Evolutionary conservation across 768 basidiomycete genomes (phyloP).

Genomic region (Naganishia vishniacii): DNA sequence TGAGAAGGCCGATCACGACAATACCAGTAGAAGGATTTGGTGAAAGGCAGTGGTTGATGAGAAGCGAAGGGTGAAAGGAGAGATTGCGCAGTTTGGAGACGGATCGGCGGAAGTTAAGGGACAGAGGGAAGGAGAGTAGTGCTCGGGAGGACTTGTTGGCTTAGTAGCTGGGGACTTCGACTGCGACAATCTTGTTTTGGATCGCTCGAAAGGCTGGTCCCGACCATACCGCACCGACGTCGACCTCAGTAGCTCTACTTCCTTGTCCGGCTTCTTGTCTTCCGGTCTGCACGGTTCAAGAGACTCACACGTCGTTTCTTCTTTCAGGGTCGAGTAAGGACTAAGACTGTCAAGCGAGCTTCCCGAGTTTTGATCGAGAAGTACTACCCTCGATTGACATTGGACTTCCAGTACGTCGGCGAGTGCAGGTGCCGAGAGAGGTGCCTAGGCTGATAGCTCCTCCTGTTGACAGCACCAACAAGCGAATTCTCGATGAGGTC

Average conservation of each 20-base stretch:
- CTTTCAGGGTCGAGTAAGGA: slow-evolving; percentile 90
- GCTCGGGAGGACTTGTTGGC: too few species aligned
- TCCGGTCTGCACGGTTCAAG: not conserved
- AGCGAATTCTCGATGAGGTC: slow-evolving; percentile 73
- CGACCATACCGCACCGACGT: not conserved
- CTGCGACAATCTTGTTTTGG: too few species aligned
- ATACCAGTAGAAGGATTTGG: not conserved
- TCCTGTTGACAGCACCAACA: slow-evolving; percentile 65
- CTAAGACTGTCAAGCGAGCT: slow-evolving; percentile 99
- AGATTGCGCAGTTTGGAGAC: too few species aligned
- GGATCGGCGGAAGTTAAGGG: too few species aligned
- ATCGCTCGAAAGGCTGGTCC: too few species aligned
- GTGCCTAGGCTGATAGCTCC: slow-evolving; percentile 1
- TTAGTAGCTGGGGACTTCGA: too few species aligned
- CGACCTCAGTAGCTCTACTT: not conserved
- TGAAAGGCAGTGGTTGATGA: not conserved
- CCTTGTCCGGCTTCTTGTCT: not conserved
- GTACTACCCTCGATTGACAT: slow-evolving; percentile 98
- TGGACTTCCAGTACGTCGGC: slow-evolving; percentile 73
- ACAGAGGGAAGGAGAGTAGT: too few species aligned
- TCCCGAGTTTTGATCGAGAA: slow-evolving; percentile 99
- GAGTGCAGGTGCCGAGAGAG: not conserved
- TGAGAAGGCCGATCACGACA: not conserved
- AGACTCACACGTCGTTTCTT: not conserved
- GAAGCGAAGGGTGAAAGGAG: not conserved